A percentile compares a stretch with the other conserved stretches of the same genome.
These are phyloP conservation scores for Plasmodium gallinaceum DNA, from an alignment of 169 alveolate species.

Conservation along the genomic window DNA sequence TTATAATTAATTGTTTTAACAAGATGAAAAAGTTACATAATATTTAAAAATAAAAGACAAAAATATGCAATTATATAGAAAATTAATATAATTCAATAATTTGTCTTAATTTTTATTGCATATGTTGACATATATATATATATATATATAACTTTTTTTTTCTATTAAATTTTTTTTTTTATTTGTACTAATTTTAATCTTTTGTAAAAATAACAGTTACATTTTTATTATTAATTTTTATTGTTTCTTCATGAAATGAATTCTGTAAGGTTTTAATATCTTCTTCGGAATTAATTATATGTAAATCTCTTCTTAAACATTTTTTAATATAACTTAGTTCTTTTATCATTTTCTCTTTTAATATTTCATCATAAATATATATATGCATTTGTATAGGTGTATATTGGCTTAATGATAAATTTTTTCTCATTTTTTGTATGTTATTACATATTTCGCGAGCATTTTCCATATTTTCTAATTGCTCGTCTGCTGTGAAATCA, in stretches of 20 bases:
- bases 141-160: not conserved
- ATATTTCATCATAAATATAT: conserved; percentile 8
- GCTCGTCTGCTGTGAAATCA: conserved; percentile 85
- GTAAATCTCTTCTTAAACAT: conserved; percentile 31
- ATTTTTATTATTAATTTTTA: conserved; percentile 7
- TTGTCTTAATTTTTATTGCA: too few relatives aligned
- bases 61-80: too few relatives aligned
- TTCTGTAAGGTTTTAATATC: not conserved
- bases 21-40: too few relatives aligned
- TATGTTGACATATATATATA: not conserved
- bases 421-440: conserved; percentile 88
- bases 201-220: conserved; percentile 39
- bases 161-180: not conserved
- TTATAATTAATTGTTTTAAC: too few relatives aligned
- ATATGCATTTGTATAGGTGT: conserved; percentile 45
- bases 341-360: conserved; percentile 22
- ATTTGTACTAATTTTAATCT: not conserved
- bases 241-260: conserved; percentile 33
- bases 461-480: conserved; percentile 81
- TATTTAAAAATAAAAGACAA: too few relatives aligned
- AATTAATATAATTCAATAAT: too few relatives aligned
- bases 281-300: conserved; percentile 1
- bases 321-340: conserved; percentile 39
- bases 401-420: conserved; percentile 42
- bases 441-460: conserved; percentile 87